Percentiles rank a stretch among this genome's conserved stretches.
Evolutionary conservation across 192 early-diverging fungal species (phyloP).

Genomic region (Podochytrium sp.): DNA sequence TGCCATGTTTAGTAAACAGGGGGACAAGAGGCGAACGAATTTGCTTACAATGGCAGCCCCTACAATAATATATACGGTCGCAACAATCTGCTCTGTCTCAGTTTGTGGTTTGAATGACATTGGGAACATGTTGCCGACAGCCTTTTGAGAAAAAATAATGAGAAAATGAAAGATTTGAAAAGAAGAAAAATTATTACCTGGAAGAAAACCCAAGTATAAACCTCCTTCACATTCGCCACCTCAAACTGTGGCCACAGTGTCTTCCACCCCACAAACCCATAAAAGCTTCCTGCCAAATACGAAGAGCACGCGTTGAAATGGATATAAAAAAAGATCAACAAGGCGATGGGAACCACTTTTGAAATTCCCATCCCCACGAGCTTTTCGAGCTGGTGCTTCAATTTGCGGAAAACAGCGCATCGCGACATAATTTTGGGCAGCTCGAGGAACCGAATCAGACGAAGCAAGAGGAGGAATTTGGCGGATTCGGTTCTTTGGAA

Average conservation of each 20-base stretch:
- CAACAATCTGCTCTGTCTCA: background rate
- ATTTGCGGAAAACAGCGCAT: constrained; percentile 28
- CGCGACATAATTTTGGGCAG: constrained; percentile 25
- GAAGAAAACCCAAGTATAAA: constrained; percentile 42
- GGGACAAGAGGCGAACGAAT: too few relatives aligned
- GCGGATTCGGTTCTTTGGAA: constrained; percentile 13
- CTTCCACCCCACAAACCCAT: constrained; percentile 33
- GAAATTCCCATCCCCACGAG: constrained; percentile 33
- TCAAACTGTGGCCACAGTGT: background rate
- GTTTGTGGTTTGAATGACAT: constrained; percentile 20
- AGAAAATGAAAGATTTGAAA: background rate
- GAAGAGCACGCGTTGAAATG: constrained; percentile 45
- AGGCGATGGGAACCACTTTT: constrained; percentile 26
- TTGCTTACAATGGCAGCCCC: constrained; percentile 5
- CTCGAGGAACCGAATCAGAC: constrained; percentile 28
- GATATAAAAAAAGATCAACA: constrained; percentile 27
- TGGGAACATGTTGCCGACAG: constrained; percentile 22
- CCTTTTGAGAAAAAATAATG: background rate
- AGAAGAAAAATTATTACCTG: constrained; percentile 1
- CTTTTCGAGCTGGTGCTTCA: constrained; percentile 20
- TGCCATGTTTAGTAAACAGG: background rate
- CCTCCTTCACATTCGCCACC: constrained; percentile 7
- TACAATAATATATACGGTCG: constrained; percentile 1
- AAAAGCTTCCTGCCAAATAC: constrained; percentile 30
- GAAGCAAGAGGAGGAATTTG: constrained; percentile 30